A percentile compares a stretch with the other conserved stretches of the same genome.
These are phyloP conservation scores for Dendrobium huoshanense DNA, from an alignment of 106 monocot species.

Conservation along the genomic window DNA sequence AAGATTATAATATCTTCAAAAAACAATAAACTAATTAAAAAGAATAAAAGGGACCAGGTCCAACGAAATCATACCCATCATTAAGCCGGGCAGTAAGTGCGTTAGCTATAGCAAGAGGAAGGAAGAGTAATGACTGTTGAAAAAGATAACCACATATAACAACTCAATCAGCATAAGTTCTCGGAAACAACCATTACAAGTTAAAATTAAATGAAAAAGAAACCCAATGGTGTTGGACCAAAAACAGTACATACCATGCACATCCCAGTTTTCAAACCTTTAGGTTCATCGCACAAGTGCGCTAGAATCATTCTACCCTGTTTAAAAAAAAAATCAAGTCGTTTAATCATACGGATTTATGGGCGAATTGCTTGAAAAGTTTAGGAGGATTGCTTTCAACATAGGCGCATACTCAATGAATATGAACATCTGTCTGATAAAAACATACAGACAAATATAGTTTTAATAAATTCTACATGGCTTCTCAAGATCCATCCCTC, in stretches of 20 bases:
- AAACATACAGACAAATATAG: too few relatives aligned
- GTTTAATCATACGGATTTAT: background rate
- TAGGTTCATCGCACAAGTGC: constrained; percentile 97
- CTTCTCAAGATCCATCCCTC: too few relatives aligned
- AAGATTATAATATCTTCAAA: background rate
- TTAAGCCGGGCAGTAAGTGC: constrained; percentile 71
- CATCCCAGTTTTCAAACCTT: constrained; percentile 98
- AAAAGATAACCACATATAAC: background rate
- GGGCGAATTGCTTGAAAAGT: too few relatives aligned
- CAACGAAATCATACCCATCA: constrained; percentile 55
- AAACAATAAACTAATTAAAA: background rate
- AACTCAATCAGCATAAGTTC: background rate
- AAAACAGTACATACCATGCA: constrained; percentile 58
- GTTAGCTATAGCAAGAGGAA: constrained; percentile 95
- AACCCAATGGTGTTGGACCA: background rate
- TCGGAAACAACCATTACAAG: background rate
- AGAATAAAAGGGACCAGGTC: background rate
- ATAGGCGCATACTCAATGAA: too few relatives aligned
- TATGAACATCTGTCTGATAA: too few relatives aligned
- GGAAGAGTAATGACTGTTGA: constrained; percentile 72
- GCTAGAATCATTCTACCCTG: constrained; percentile 99
- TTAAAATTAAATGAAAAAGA: background rate
- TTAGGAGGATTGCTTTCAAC: too few relatives aligned
- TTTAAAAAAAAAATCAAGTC: background rate
- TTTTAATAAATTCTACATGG: too few relatives aligned